Conservation (phyloP, 495 filamentous ascomycete genomes). For the Aspergillus cristatus region DNA sequence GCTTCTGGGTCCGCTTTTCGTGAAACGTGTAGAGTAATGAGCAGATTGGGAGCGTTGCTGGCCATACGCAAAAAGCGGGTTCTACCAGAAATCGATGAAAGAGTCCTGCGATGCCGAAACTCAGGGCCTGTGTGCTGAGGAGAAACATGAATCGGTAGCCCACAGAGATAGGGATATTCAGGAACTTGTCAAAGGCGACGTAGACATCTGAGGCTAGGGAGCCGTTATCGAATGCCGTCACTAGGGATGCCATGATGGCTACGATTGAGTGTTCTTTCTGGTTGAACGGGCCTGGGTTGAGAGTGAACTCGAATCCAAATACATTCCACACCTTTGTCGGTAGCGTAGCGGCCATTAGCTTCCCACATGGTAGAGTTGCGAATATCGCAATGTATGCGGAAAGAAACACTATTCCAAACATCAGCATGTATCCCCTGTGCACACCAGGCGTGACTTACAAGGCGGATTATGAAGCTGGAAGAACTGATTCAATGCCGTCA, state of each 20-base stretch:
- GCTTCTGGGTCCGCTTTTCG: constrained; percentile 43
- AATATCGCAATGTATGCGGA: constrained; percentile 1
- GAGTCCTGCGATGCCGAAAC: constrained; percentile 37
- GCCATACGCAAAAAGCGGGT: constrained; percentile 55
- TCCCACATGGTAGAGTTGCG: constrained; percentile 1
- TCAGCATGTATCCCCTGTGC: background rate
- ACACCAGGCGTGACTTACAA: background rate
- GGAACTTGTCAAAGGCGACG: constrained; percentile 2
- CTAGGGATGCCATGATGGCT: constrained; percentile 41
- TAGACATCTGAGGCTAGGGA: constrained; percentile 47
- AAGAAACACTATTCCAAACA: background rate
- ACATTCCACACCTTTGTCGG: background rate
- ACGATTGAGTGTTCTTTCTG: constrained; percentile 42
- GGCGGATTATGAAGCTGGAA: constrained; percentile 2
- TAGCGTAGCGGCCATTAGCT: background rate
- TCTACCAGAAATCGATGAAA: constrained; percentile 37
- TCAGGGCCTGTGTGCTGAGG: constrained; percentile 34
- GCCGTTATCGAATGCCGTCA: constrained; percentile 23
- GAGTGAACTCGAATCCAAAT: background rate
- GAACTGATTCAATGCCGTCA: constrained; percentile 3
- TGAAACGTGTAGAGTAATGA: constrained; percentile 55
- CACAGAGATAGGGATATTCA: constrained; percentile 43
- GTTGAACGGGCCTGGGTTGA: constrained; percentile 39
- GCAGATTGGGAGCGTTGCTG: constrained; percentile 44
- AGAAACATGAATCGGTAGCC: constrained; percentile 28